phyloP scores from a whole-genome alignment of 805 yeast genomes.

The Saccharomycopsis microspora region DNA sequence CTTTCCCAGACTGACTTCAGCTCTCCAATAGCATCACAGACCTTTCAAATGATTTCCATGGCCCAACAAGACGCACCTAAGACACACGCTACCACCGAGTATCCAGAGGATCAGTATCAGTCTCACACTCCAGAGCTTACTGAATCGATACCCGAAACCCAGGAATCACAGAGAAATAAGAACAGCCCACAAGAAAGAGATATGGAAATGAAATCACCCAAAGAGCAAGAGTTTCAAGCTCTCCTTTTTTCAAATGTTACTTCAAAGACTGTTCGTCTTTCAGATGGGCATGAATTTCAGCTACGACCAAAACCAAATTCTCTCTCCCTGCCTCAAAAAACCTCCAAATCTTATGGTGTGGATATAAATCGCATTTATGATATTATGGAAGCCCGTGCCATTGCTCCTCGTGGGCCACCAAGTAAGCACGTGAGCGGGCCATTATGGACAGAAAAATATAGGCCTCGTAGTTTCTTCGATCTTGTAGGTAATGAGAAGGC shows the following conservation, averaged over 20 bases:
- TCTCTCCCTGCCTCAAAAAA: background rate
- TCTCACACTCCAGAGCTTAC: too few species aligned
- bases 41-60: too few species aligned
- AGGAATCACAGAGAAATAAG: too few species aligned
- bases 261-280: constrained; percentile 4
- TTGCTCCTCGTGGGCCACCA: background rate
- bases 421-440: background rate
- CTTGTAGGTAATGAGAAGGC: constrained; percentile 58
- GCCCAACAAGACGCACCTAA: too few species aligned
- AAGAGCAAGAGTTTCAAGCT: background rate
- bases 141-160: too few species aligned
- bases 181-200: too few species aligned
- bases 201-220: too few species aligned
- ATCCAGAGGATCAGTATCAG: too few species aligned
- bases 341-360: constrained; percentile 25
- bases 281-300: constrained; percentile 2
- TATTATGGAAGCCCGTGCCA: constrained; percentile 19
- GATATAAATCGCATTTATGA: constrained; percentile 27
- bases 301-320: constrained; percentile 8
- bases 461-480: constrained; percentile 54
- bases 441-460: constrained; percentile 54
- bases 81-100: too few species aligned
- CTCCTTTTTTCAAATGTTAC: background rate
- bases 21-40: too few species aligned
- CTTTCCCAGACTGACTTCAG: too few species aligned